phyloP scores from a whole-genome alignment of 495 filamentous ascomycete species.

The Xanthoparmelia taractica region DNA sequence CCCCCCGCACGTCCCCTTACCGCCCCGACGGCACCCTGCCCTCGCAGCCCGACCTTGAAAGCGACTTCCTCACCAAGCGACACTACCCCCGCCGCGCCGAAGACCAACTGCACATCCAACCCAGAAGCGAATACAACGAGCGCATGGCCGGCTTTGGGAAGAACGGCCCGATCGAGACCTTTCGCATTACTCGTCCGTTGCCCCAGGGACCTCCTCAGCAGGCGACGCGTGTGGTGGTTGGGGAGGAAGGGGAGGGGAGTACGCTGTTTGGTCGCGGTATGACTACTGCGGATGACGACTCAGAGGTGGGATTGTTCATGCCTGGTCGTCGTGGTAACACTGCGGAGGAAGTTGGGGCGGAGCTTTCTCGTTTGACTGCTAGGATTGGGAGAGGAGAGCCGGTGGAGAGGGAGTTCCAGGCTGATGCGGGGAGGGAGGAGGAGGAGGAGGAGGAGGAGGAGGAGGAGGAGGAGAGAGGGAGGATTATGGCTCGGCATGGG shows the following conservation, averaged over 20 bases:
- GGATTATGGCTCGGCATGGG: too few relatives aligned
- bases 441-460: background rate
- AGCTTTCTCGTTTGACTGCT: background rate
- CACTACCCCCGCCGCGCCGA: background rate
- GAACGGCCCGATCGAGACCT: background rate
- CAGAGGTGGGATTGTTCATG: background rate
- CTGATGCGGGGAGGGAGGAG: background rate
- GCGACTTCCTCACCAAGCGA: background rate
- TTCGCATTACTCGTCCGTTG: background rate
- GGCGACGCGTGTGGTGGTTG: background rate
- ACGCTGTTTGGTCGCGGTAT: background rate
- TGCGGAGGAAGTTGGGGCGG: background rate
- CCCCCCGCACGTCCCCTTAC: constrained; percentile 7
- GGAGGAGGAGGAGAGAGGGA: background rate
- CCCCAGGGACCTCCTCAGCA: background rate
- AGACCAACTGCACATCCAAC: background rate
- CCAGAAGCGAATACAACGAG: background rate
- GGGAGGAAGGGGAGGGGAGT: background rate
- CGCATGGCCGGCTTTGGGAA: background rate
- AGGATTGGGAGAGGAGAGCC: background rate
- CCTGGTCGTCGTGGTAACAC: background rate
- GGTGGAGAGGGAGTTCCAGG: background rate
- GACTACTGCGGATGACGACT: background rate
- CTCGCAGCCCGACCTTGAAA: background rate
- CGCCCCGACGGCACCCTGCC: constrained; percentile 12